A percentile compares a stretch with the other conserved stretches of the same genome.
phyloP scores from a whole-genome alignment of 2,329 filamentous ascomycete genomes.

The Talaromyces rugulosus region DNA sequence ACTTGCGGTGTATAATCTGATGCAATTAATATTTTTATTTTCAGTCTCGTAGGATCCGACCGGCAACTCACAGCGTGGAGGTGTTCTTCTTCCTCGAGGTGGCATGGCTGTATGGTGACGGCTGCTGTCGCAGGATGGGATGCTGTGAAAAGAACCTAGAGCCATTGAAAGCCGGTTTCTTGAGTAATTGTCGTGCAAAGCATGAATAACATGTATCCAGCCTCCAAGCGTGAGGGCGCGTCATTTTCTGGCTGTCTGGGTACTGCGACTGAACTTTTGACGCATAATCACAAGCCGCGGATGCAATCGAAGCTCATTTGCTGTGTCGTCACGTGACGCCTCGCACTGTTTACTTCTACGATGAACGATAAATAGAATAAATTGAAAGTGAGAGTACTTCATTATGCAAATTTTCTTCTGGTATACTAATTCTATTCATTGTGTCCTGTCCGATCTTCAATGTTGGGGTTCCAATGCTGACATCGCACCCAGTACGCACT shows the following conservation, averaged over 20 bases:
- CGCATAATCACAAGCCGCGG: background rate
- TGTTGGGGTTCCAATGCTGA: no score
- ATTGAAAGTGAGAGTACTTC: background rate
- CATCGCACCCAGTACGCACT: background rate
- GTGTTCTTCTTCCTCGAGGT: slow-evolving; percentile 47
- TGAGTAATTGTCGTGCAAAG: slow-evolving; percentile 10
- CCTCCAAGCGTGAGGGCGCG: background rate
- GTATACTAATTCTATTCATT: no score
- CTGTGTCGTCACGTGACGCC: background rate
- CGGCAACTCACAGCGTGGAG: slow-evolving; percentile 48
- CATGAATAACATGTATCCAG: background rate
- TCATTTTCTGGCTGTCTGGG: background rate
- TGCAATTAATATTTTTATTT: background rate
- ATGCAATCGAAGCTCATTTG: background rate
- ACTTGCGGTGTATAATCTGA: slow-evolving; percentile 60
- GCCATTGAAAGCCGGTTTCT: slow-evolving; percentile 15
- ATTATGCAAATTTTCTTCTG: no score
- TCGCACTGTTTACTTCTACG: background rate
- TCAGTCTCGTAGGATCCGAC: background rate
- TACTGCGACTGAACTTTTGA: background rate
- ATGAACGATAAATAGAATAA: background rate
- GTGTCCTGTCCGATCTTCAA: no score
- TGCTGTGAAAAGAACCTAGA: slow-evolving; percentile 31
- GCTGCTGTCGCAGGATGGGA: slow-evolving; percentile 22
- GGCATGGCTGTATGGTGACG: slow-evolving; percentile 30